phyloP scores from a whole-genome alignment of 805 yeast genomes.

The Wickerhamomyces silvicola region DNA sequence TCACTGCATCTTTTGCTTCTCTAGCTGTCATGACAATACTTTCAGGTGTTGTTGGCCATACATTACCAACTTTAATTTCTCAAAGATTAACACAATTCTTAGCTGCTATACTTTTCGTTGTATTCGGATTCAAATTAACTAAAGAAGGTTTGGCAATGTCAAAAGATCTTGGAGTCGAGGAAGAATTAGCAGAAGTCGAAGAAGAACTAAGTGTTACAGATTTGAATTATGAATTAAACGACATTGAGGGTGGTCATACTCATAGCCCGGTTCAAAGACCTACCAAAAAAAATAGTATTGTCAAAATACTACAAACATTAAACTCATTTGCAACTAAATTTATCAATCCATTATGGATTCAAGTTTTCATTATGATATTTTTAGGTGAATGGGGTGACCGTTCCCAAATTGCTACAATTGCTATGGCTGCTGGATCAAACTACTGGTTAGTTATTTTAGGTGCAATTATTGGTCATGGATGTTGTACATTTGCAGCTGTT shows the following conservation, averaged over 20 bases:
- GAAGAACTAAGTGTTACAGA: conserved; percentile 74
- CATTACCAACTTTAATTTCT: conserved; percentile 79
- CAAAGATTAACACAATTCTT: conserved; percentile 71
- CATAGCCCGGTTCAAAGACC: too few species aligned
- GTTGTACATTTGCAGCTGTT: conserved; percentile 89
- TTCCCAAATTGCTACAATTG: conserved; percentile 95
- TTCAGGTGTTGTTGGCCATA: conserved; percentile 87
- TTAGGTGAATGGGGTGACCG: conserved; percentile 99
- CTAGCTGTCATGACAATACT: conserved; percentile 85
- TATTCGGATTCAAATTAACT: conserved; percentile 73
- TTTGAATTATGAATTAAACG: conserved; percentile 42
- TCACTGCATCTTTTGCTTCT: conserved; percentile 80
- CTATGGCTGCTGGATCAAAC: conserved; percentile 95
- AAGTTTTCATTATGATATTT: conserved; percentile 92
- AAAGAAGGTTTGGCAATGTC: conserved; percentile 81
- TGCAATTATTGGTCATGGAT: conserved; percentile 81
- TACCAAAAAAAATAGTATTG: too few species aligned
- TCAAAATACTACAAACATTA: too few species aligned
- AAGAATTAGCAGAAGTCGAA: conserved; percentile 94
- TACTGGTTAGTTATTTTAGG: conserved; percentile 88
- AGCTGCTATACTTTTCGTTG: conserved; percentile 75
- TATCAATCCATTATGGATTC: conserved; percentile 87
- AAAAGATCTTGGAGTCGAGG: conserved; percentile 80
- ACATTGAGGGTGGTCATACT: conserved; percentile 41
- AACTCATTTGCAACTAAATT: conserved; percentile 24